These are phyloP conservation scores for Fraxinus albicans DNA, from an alignment of 305 asterid genomes.

Conservation along the genomic window DNA sequence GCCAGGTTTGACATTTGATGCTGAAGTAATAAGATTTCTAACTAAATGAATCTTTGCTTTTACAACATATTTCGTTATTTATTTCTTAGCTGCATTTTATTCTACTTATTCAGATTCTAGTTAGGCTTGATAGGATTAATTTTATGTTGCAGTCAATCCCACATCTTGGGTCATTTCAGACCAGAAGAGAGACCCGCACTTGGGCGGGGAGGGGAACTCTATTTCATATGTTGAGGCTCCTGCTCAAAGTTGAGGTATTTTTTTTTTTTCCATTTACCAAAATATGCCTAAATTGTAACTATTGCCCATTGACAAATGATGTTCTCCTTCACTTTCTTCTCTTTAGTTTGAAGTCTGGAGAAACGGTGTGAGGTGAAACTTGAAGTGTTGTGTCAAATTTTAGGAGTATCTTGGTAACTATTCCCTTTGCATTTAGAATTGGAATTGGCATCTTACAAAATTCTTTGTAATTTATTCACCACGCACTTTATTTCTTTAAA, in stretches of 20 bases:
- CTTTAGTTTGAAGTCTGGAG: not conserved
- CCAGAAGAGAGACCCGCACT: slow-evolving; percentile 48
- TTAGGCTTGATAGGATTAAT: not conserved
- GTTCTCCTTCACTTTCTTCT: not conserved
- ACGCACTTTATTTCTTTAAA: not conserved
- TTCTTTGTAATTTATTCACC: not conserved
- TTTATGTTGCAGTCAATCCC: slow-evolving; percentile 41
- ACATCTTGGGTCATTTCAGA: slow-evolving; percentile 46
- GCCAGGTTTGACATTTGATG: slow-evolving; percentile 6
- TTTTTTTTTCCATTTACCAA: not conserved
- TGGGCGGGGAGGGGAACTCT: slow-evolving; percentile 32
- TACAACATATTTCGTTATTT: not conserved
- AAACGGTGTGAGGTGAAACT: not conserved
- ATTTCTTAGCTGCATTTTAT: not conserved
- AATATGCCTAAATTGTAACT: not conserved
- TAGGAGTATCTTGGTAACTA: not conserved
- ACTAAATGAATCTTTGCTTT: not conserved
- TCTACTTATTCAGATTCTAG: not conserved
- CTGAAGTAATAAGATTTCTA: not conserved
- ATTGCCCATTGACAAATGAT: not conserved
- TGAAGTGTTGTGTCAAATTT: not conserved
- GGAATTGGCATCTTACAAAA: not conserved
- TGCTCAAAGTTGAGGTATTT: not conserved
- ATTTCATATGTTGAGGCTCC: slow-evolving; percentile 22
- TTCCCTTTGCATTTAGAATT: not conserved